These are phyloP conservation scores for Backusella tarrabulga DNA, from an alignment of 192 early-diverging fungal genomes.

Conservation along the genomic window DNA sequence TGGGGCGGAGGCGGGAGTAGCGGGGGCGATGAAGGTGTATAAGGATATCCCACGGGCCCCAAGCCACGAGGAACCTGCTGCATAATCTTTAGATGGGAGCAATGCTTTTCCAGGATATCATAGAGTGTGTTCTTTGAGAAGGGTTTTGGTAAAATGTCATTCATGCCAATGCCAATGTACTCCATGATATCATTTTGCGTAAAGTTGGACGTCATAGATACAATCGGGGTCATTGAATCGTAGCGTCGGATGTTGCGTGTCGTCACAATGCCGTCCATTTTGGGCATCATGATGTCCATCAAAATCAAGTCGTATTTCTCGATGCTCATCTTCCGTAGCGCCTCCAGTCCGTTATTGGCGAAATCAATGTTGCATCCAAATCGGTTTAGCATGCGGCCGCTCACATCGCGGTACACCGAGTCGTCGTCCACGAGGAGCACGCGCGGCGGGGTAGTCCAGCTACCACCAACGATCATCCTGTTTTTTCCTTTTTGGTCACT, in stretches of 20 bases:
- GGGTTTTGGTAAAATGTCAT: slow-evolving; percentile 72
- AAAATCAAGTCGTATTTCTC: slow-evolving; percentile 75
- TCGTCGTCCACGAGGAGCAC: slow-evolving; percentile 74
- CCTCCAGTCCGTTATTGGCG: slow-evolving; percentile 66
- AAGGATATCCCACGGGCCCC: background rate
- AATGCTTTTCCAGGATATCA: slow-evolving; percentile 58
- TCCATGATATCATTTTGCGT: slow-evolving; percentile 62
- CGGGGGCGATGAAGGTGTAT: background rate
- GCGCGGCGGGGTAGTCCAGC: slow-evolving; percentile 32
- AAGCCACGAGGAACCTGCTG: slow-evolving; percentile 13
- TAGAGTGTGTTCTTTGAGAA: slow-evolving; percentile 53
- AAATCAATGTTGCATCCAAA: slow-evolving; percentile 71
- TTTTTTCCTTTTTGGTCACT: background rate
- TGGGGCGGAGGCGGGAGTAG: background rate
- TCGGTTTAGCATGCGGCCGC: slow-evolving; percentile 56
- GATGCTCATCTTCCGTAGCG: slow-evolving; percentile 57
- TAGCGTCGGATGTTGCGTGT: slow-evolving; percentile 68
- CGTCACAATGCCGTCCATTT: slow-evolving; percentile 69
- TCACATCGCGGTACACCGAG: slow-evolving; percentile 51
- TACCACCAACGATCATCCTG: background rate
- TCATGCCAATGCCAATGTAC: slow-evolving; percentile 73
- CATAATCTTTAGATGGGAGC: slow-evolving; percentile 48
- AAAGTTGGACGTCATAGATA: slow-evolving; percentile 77
- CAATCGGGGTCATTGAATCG: slow-evolving; percentile 67
- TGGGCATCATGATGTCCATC: slow-evolving; percentile 81